These are phyloP conservation scores for Pythium rhizo-oryzae DNA, from an alignment of 352 stramenopile species.

Conservation along the genomic window DNA sequence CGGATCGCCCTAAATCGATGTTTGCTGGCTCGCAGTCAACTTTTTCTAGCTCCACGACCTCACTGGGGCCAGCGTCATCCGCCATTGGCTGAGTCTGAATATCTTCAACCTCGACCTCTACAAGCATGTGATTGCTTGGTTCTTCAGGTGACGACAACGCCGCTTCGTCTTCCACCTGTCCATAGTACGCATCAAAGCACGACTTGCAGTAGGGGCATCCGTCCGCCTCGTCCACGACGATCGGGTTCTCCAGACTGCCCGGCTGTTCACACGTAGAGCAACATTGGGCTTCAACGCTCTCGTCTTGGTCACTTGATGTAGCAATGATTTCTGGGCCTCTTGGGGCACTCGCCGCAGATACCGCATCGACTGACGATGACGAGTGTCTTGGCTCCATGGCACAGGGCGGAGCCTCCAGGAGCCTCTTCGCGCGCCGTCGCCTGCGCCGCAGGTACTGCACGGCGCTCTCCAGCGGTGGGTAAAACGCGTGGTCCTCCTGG, in stretches of 20 bases:
- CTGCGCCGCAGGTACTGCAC: conserved; percentile 25
- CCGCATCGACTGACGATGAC: neutral
- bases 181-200: conserved; percentile 78
- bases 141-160: neutral
- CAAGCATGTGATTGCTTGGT: neutral
- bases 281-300: neutral
- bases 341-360: neutral
- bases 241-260: conserved; percentile 16
- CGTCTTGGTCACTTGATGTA: neutral
- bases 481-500: conserved; percentile 7
- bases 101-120: neutral
- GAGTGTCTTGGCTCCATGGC: neutral
- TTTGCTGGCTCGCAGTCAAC: neutral
- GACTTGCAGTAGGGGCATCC: conserved; percentile 64
- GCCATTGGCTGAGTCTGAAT: neutral
- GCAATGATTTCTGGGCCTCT: neutral
- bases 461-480: conserved; percentile 12
- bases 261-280: conserved; percentile 59
- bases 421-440: conserved; percentile 12
- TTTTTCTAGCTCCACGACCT: neutral
- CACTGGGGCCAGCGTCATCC: neutral
- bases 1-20: neutral
- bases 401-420: conserved; percentile 1
- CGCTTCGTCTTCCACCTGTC: neutral
- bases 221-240: conserved; percentile 66